These are phyloP conservation scores for Botryotinia narcissicola DNA, from an alignment of 2,329 filamentous ascomycete genomes.

Conservation along the genomic window DNA sequence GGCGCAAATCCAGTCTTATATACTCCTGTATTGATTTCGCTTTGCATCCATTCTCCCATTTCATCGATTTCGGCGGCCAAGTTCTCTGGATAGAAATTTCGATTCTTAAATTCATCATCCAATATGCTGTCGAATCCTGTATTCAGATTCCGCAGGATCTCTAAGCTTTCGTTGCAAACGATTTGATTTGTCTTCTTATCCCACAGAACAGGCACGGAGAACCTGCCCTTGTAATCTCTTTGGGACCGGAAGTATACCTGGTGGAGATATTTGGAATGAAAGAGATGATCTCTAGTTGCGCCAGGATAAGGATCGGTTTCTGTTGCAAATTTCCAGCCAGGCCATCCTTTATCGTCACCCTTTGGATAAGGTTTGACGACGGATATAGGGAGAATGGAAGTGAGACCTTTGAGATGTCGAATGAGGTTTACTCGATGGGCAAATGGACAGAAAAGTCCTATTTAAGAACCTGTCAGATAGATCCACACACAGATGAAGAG, in stretches of 20 bases:
- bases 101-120: constrained; percentile 16
- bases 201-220: constrained; percentile 66
- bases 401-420: constrained; percentile 83
- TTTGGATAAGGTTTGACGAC: constrained; percentile 13
- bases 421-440: constrained; percentile 80
- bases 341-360: constrained; percentile 11
- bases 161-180: constrained; percentile 75
- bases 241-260: constrained; percentile 64
- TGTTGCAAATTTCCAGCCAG: constrained; percentile 23
- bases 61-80: constrained; percentile 23
- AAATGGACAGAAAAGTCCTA: constrained; percentile 23
- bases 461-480: not conserved
- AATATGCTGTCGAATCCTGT: constrained; percentile 44
- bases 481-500: not conserved
- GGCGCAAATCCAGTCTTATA: constrained; percentile 79
- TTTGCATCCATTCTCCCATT: constrained; percentile 76
- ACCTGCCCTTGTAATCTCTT: constrained; percentile 61
- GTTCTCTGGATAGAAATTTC: constrained; percentile 16
- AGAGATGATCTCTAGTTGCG: constrained; percentile 21
- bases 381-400: constrained; percentile 55
- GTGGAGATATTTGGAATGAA: constrained; percentile 56
- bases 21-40: constrained; percentile 64
- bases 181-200: constrained; percentile 58
- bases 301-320: constrained; percentile 10
- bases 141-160: constrained; percentile 80